Evolutionary conservation across 2,329 filamentous ascomycete genomes (phyloP), one percentile per base, ranked within the genome.

Genomic region (Fusarium globosum): DNA sequence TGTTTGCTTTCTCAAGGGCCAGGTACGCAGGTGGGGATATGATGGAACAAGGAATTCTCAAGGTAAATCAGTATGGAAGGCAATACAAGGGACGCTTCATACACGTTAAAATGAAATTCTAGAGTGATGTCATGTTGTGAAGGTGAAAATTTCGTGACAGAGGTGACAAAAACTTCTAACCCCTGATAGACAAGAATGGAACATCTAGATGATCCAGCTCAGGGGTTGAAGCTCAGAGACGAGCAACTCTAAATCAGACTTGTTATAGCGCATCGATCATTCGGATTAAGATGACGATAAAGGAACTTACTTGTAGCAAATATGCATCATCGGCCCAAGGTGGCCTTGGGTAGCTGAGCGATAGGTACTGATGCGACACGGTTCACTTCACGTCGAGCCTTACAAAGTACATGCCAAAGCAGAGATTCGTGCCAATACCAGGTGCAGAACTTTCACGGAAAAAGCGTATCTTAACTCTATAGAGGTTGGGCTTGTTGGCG

Each of bases 131-230:
- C 7, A 9, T 18, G 3, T 7, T n/a, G 2, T n/a, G 2, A 28
- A 9, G 4, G 7, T n/a, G 23, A 38, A 28, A 0, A 38, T 12
- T 7, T 38, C 1, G 7, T 15, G 1, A 3, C 6, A 2, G 6
- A 12, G 13, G 33, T 13, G 23, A 8, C 5, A 9, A 16, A 26
- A 16, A 2, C 18, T 28, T 16, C 18, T 38, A 9, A 9, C 7
- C 30, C 16, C 6, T 35, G 2, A 8, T 18, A 9, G 3, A 11
- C 21, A 51, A 8, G 13, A 7, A 23, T 1, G 16, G 16, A 13
- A 16, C 6, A 20, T 20, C 12, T 8, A 7, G 12, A 51, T 35
- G 18, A 20, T 13, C 30, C 30, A 26, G 6, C 20, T 36, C n/a
- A 26, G n/a, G 30, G 48, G n/a, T 21, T 35, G 16, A 6, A 11